phyloP scores from a whole-genome alignment of 1,284 basidiomycete genomes.

The Pascua guehoae region DNA sequence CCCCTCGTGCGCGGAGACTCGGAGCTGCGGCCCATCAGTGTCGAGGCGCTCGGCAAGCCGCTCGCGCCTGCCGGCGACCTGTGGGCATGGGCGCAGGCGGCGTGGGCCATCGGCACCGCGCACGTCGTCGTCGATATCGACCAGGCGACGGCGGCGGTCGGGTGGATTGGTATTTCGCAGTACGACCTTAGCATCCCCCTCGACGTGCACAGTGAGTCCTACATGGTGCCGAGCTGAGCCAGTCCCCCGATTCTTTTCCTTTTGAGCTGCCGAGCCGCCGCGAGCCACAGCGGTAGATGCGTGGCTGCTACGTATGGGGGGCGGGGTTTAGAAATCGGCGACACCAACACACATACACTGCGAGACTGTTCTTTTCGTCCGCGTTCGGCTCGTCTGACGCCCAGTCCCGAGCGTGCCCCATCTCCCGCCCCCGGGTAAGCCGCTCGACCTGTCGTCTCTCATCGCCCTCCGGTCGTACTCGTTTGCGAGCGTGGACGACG shows the following conservation, averaged over 20 bases:
- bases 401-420: slow-evolving; percentile 42
- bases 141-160: slow-evolving; percentile 23
- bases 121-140: slow-evolving; percentile 26
- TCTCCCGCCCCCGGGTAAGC: slow-evolving; percentile 36
- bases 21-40: slow-evolving; percentile 31
- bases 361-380: no score
- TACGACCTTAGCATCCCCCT: slow-evolving; percentile 30
- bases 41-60: slow-evolving; percentile 32
- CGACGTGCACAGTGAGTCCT: slow-evolving; percentile 34
- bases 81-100: slow-evolving; percentile 32
- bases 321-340: no score
- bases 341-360: no score
- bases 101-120: slow-evolving; percentile 35
- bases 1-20: slow-evolving; percentile 23
- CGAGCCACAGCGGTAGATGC: no score
- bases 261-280: no score
- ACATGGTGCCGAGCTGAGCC: slow-evolving; percentile 1
- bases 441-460: slow-evolving; percentile 37
- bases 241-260: slow-evolving; percentile 2
- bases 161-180: slow-evolving; percentile 33
- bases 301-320: no score
- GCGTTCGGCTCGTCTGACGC: slow-evolving; percentile 11
- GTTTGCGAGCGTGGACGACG: slow-evolving; percentile 17
- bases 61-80: slow-evolving; percentile 35
- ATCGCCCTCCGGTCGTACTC: slow-evolving; percentile 39